phyloP scores from a whole-genome alignment of 306 rosid species.

The Fragaria vesca region DNA sequence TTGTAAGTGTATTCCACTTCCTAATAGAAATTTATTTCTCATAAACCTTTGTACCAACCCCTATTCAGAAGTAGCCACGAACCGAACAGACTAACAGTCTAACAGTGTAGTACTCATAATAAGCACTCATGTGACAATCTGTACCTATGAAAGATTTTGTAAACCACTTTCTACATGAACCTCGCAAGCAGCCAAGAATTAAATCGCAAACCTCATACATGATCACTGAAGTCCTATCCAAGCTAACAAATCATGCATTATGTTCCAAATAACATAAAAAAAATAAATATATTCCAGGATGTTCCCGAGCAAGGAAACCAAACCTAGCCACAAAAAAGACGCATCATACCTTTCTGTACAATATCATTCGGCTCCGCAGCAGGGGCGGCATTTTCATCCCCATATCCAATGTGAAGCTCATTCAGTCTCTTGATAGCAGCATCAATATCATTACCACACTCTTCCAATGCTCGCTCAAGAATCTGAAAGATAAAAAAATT shows the following conservation, averaged over 20 bases:
- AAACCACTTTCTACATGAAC: no score
- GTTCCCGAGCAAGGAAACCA: neutral
- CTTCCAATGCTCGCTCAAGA: slow-evolving; percentile 77
- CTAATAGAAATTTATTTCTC: no score
- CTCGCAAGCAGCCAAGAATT: neutral
- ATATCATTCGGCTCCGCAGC: slow-evolving; percentile 32
- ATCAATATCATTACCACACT: slow-evolving; percentile 78
- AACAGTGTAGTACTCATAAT: no score
- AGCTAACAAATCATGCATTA: neutral
- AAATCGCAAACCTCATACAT: neutral
- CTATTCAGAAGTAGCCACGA: neutral
- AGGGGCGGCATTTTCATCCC: slow-evolving; percentile 32
- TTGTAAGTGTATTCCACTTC: no score
- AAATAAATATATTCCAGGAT: no score
- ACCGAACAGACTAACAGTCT: no score
- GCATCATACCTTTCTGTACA: slow-evolving; percentile 45
- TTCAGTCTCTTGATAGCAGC: slow-evolving; percentile 71
- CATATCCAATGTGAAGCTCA: slow-evolving; percentile 63
- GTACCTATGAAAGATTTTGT: no score
- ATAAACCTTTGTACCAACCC: neutral
- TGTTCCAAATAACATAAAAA: neutral
- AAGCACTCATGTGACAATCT: no score
- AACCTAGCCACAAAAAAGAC: neutral
- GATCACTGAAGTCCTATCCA: neutral
- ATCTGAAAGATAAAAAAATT: slow-evolving; percentile 47